Evolutionary conservation across 139 green algal species (phyloP).

Genomic region (Volvox reticuliferus): DNA sequence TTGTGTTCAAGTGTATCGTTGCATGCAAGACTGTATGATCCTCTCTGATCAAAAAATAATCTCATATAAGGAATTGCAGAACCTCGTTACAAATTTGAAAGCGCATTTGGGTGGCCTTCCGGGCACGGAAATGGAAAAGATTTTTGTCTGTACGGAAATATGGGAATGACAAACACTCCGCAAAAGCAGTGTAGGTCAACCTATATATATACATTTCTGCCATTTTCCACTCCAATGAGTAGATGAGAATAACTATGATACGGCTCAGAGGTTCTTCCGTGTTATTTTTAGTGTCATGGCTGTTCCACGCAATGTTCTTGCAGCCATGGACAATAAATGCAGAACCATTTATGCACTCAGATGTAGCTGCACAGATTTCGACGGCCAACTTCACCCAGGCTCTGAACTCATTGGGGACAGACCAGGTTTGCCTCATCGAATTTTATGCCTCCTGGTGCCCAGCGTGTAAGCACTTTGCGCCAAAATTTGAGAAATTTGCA

Average conservation of each 20-base stretch:
- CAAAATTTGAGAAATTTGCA: constrained; percentile 28
- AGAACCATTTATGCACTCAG: not conserved
- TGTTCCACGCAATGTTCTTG: not conserved
- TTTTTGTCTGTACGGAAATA: too few relatives aligned
- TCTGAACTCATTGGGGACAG: not conserved
- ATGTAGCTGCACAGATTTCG: not conserved
- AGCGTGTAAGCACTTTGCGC: constrained; percentile 36
- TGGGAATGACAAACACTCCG: too few relatives aligned
- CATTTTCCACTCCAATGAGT: not conserved
- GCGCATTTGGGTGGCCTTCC: too few relatives aligned
- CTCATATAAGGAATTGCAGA: too few relatives aligned
- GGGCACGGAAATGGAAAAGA: too few relatives aligned
- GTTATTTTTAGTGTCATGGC: not conserved
- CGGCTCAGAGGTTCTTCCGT: not conserved
- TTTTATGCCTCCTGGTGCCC: constrained; percentile 30
- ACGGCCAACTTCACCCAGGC: not conserved
- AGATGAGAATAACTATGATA: not conserved
- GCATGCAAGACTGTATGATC: not conserved
- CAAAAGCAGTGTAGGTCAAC: not conserved
- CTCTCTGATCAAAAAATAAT: not conserved
- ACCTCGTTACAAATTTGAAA: too few relatives aligned
- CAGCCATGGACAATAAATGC: not conserved
- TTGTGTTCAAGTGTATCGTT: not conserved
- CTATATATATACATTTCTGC: not conserved
- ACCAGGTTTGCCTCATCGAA: not conserved